Conservation (phyloP, 2,329 filamentous ascomycete genomes). For the Apiospora koreana region DNA sequence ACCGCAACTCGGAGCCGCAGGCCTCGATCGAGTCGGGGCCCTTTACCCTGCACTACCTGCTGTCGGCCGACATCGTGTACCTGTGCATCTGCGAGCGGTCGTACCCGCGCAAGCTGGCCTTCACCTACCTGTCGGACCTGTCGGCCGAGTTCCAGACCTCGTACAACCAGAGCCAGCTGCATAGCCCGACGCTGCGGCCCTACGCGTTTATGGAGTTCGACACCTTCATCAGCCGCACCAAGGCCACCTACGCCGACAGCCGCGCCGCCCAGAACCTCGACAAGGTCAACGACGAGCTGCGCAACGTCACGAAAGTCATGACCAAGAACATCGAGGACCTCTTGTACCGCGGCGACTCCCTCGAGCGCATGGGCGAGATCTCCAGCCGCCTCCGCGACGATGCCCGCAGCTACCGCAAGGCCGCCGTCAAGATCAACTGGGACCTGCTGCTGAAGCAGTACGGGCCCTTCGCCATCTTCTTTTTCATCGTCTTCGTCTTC, state of each 20-base stretch:
- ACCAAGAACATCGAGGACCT: slow-evolving; percentile 99
- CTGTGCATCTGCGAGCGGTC: slow-evolving; percentile 90
- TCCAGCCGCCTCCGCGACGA: slow-evolving; percentile 86
- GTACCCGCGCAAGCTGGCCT: slow-evolving; percentile 96
- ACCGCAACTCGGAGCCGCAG: slow-evolving; percentile 85
- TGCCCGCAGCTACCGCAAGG: slow-evolving; percentile 89
- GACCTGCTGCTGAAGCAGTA: slow-evolving; percentile 96
- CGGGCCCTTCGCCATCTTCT: slow-evolving; percentile 82
- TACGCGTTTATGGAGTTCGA: slow-evolving; percentile 99
- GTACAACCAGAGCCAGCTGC: slow-evolving; percentile 74
- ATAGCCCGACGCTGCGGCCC: slow-evolving; percentile 74
- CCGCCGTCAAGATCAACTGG: slow-evolving; percentile 97
- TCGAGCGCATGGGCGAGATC: slow-evolving; percentile 97
- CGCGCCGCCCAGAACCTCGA: slow-evolving; percentile 91
- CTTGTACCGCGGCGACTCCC: slow-evolving; percentile 87
- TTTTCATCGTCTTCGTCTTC: slow-evolving; percentile 80
- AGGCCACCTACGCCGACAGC: slow-evolving; percentile 90
- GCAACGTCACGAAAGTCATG: slow-evolving; percentile 99
- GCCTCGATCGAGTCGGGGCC: slow-evolving; percentile 84
- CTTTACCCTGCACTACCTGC: slow-evolving; percentile 89
- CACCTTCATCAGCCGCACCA: slow-evolving; percentile 91
- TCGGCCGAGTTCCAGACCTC: slow-evolving; percentile 86
- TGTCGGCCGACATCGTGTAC: slow-evolving; percentile 83
- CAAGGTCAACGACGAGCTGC: slow-evolving; percentile 93
- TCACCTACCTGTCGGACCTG: slow-evolving; percentile 95